Percentiles rank a stretch among this genome's conserved stretches.
Evolutionary conservation across 1,284 basidiomycete species (phyloP).

Genomic region (Rhodofomes roseus): DNA sequence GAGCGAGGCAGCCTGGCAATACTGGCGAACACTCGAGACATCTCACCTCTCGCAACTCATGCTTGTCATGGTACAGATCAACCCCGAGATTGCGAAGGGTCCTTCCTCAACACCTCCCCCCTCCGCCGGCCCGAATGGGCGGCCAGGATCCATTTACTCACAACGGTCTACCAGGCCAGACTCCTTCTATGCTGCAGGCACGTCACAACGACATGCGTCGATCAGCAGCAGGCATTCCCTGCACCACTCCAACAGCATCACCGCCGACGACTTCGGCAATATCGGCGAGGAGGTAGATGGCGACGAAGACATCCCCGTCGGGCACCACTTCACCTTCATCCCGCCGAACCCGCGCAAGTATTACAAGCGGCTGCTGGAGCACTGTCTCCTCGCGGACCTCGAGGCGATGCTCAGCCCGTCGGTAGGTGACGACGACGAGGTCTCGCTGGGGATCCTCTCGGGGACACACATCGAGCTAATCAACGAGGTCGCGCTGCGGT

Average conservation of each 20-base stretch:
- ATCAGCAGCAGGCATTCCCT: conserved; percentile 65
- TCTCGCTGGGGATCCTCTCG: conserved; percentile 92
- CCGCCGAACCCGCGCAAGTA: conserved; percentile 85
- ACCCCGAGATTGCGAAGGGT: conserved; percentile 85
- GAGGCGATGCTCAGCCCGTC: conserved; percentile 85
- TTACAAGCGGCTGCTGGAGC: conserved; percentile 82
- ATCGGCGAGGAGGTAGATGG: conserved; percentile 43
- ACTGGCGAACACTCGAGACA: conserved; percentile 86
- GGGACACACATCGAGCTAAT: conserved; percentile 78
- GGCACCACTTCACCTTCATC: conserved; percentile 83
- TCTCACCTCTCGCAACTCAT: conserved; percentile 85
- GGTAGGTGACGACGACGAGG: conserved; percentile 94
- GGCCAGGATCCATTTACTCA: conserved; percentile 58
- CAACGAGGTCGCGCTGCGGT: conserved; percentile 83
- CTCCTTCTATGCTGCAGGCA: conserved; percentile 27
- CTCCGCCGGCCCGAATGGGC: conserved; percentile 33
- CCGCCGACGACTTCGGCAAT: conserved; percentile 36
- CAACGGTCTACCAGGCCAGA: conserved; percentile 28
- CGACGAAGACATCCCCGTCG: conserved; percentile 67
- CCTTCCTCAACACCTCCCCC: conserved; percentile 54
- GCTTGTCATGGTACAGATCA: conserved; percentile 82
- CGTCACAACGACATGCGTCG: conserved; percentile 49
- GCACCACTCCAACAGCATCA: conserved; percentile 25
- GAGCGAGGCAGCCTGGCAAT: conserved; percentile 75
- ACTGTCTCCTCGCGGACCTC: conserved; percentile 84